phyloP scores from a whole-genome alignment of 2,329 filamentous ascomycete species.

The Fonsecaea pedrosoi region DNA sequence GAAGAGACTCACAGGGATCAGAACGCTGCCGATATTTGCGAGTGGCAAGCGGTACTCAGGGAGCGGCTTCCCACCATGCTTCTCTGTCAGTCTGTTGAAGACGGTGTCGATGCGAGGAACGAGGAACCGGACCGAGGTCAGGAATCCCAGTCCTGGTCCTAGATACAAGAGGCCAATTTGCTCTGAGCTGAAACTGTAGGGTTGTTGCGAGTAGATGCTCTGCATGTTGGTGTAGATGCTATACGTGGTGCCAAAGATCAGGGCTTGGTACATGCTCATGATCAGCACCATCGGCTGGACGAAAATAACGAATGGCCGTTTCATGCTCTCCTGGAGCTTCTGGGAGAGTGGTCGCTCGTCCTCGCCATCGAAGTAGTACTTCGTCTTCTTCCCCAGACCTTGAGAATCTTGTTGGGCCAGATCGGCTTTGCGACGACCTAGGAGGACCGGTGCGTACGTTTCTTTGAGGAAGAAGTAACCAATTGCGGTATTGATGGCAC shows the following conservation, averaged over 20 bases:
- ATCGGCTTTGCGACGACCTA: slow-evolving; percentile 60
- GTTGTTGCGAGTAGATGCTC: slow-evolving; percentile 54
- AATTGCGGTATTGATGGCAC: slow-evolving; percentile 61
- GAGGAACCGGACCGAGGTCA: slow-evolving; percentile 56
- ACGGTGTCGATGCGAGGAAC: slow-evolving; percentile 54
- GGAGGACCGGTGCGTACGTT: slow-evolving; percentile 67
- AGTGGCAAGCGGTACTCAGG: slow-evolving; percentile 65
- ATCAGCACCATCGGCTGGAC: slow-evolving; percentile 66
- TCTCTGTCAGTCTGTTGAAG: slow-evolving; percentile 44
- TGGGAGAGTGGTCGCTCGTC: slow-evolving; percentile 32
- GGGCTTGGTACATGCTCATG: slow-evolving; percentile 59
- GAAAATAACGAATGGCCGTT: slow-evolving; percentile 60
- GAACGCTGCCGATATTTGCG: slow-evolving; percentile 51
- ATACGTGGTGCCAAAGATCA: slow-evolving; percentile 65
- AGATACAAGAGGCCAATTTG: slow-evolving; percentile 66
- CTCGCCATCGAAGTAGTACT: slow-evolving; percentile 34
- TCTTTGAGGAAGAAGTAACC: slow-evolving; percentile 66
- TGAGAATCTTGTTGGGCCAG: slow-evolving; percentile 50
- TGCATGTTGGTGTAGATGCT: slow-evolving; percentile 67
- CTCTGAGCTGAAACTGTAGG: slow-evolving; percentile 58
- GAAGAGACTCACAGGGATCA: slow-evolving; percentile 56
- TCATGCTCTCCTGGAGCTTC: slow-evolving; percentile 49
- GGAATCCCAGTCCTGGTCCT: slow-evolving; percentile 64
- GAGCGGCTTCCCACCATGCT: slow-evolving; percentile 36
- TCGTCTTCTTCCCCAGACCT: slow-evolving; percentile 17